Base-by-base conservation (phyloP, 1,284 basidiomycete genomes). In the Kalmanozyma brasiliensis region DNA sequence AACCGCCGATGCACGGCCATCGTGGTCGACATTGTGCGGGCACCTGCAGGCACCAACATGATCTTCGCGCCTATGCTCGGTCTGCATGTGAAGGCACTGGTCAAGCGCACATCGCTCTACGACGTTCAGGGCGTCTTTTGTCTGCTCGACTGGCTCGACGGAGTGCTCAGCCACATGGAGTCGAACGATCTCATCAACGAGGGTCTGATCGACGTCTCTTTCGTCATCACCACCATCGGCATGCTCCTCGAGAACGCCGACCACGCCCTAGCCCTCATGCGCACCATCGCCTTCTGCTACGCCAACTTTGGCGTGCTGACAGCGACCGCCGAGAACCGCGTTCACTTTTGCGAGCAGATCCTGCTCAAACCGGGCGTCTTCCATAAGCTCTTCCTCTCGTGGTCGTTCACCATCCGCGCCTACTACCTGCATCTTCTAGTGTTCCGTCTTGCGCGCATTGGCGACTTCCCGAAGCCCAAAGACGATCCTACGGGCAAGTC, bases 71-170 rank as follows among this genome's bases (percentile, higher is more conserved):
- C 72, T 14, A 79, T 79, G 76, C 53, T 79, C 2, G 69, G 68
- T 8, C 49, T 76, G 35, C 74, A 79, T 52, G 66, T 79, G 62
- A 79, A 79, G 52, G 74, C 64, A 23, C 52, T 79, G 22, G 55
- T 79, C 60, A 78, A 74, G 58, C 51, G 76, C 13, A 79, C 77
- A 6, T 79, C 77, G 48, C 61, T 79, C 8, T 79, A 78, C 57
- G 77, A 79, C 24, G 77, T 78, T 7, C 76, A 79, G 33, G 74
- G 77, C 35, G 77, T 79, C 52, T 79, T 79, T 32, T 79, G 77
- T 38, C 53, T 79, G 37, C 62, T 79, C 26, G 77, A 79, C 52
- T 79, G 77, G 77, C 63, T 78, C 14, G 77, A 79, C 32, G 75
- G 75, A 1, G 72, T 79, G 13, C 49, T 79, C 14, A 65, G 64